Evolutionary conservation across 1,284 basidiomycete species (phyloP), one percentile per base, ranked within the genome.

Genomic region (Pseudomicrostroma phylloplanum): DNA sequence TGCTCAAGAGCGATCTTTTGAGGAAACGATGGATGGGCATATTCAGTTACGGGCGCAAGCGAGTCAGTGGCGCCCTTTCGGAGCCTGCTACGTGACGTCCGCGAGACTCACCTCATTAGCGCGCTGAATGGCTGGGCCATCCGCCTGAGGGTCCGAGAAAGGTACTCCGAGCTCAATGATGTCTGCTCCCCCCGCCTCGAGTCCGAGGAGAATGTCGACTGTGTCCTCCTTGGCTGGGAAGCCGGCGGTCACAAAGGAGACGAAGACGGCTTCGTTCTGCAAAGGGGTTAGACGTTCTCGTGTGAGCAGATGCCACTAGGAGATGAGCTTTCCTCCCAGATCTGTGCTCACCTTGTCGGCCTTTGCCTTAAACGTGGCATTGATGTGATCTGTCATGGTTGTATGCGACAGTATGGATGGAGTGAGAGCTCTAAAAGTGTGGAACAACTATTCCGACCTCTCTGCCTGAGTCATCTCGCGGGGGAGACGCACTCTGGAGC

Each of bases 111-210:
- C 92, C 41, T 88, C 88, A 81, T 96, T 97, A 53, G 89, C 86
- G 69, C 89, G 88, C 79, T 97, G 94, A 67, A 98, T 97, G 6
- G 87, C 94, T 89, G 77, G 77, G 12, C 80, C 80, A 81, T 98
- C 94, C 1, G 92, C 94, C 71, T 92, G 90, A 9, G 94, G 94
- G 82, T 98, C 94, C 62, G 90, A 92, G 83, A 96, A 97, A 53
- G 77, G 94, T 42, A 97, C 85, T 26, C 96, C 96, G 40, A 98
- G 85, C 81, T 98, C 94, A 69, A 98, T 94, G 69, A 97, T 86
- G 80, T 97, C 92, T 55, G 91, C 87, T 23, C 94, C 96, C 56
- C 93, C 94, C 54, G 85, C 85, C 80, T 97, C 88, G 85, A 98
- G 89, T 21, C 89, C 89, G 43, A 97, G 86, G 82, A 97, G 81